Conservation (phyloP, 805 yeast species). For the Suhomyces pyralidae region DNA sequence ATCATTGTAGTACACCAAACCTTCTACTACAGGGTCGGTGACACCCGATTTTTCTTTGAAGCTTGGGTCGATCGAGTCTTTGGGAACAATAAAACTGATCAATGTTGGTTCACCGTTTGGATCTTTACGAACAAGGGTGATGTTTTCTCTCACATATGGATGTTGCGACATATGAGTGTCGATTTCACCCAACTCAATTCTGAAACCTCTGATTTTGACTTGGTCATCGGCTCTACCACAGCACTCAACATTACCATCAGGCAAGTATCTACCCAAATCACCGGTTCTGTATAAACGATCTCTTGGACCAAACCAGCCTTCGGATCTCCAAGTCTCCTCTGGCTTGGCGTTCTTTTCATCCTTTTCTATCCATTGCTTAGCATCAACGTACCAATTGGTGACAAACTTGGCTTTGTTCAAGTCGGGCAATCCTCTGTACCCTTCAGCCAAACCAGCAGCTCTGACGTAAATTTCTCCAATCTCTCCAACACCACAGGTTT, state of each 20-base stretch:
- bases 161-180: constrained; percentile 96
- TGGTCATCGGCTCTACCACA: constrained; percentile 99
- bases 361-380: constrained; percentile 56
- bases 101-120: constrained; percentile 89
- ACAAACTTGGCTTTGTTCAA: constrained; percentile 84
- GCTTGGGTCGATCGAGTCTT: constrained; percentile 43
- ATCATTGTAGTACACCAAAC: constrained; percentile 71
- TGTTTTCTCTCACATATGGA: constrained; percentile 85
- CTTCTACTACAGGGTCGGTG: constrained; percentile 69
- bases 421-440: constrained; percentile 89
- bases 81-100: constrained; percentile 88
- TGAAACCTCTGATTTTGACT: constrained; percentile 96
- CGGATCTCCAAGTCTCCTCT: constrained; percentile 65
- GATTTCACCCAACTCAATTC: constrained; percentile 97
- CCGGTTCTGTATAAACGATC: constrained; percentile 97
- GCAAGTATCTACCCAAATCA: constrained; percentile 92
- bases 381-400: constrained; percentile 83
- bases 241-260: constrained; percentile 97
- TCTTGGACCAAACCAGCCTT: constrained; percentile 86
- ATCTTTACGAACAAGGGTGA: constrained; percentile 88
- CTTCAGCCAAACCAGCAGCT: constrained; percentile 97
- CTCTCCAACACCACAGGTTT: constrained; percentile 97
- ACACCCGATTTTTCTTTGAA: constrained; percentile 49
- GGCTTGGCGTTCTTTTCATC: constrained; percentile 45
- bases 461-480: constrained; percentile 98